Percentiles rank a stretch among this genome's conserved stretches.
Conservation (phyloP, 441 rosid genomes). For the Rhodomyrtus psidioides region DNA sequence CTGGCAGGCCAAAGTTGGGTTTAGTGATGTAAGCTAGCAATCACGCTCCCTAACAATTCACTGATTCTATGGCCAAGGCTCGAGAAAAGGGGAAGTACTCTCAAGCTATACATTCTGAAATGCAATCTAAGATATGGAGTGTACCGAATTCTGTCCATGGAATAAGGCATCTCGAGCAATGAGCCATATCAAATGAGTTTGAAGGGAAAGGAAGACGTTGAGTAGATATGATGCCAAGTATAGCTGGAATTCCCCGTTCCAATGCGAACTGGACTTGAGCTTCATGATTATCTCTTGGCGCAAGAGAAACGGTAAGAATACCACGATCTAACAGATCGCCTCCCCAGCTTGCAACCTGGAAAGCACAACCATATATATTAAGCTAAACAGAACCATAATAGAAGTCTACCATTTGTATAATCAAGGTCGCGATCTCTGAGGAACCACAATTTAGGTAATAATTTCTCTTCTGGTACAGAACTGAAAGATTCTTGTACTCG, state of each 20-base stretch:
- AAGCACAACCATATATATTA: not conserved
- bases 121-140: not conserved
- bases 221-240: conserved; percentile 93
- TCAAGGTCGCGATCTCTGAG: not conserved
- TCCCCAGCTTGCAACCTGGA: conserved; percentile 99
- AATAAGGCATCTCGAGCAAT: conserved; percentile 98
- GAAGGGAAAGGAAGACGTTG: conserved; percentile 98
- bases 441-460: not conserved
- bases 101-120: not conserved
- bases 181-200: conserved; percentile 96
- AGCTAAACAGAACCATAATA: not conserved
- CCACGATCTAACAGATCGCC: conserved; percentile 90
- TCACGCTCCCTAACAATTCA: not conserved
- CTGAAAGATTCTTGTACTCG: not conserved
- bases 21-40: not conserved
- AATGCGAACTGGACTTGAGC: conserved; percentile 97
- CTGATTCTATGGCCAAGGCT: not conserved
- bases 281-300: conserved; percentile 97
- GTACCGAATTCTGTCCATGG: conserved; percentile 99
- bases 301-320: conserved; percentile 87
- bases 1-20: not conserved
- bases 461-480: not conserved
- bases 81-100: not conserved
- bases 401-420: not conserved
- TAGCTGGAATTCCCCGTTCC: conserved; percentile 97